Evolutionary conservation across 257 asterid species (phyloP).

Genomic region (Petunia axillaris): DNA sequence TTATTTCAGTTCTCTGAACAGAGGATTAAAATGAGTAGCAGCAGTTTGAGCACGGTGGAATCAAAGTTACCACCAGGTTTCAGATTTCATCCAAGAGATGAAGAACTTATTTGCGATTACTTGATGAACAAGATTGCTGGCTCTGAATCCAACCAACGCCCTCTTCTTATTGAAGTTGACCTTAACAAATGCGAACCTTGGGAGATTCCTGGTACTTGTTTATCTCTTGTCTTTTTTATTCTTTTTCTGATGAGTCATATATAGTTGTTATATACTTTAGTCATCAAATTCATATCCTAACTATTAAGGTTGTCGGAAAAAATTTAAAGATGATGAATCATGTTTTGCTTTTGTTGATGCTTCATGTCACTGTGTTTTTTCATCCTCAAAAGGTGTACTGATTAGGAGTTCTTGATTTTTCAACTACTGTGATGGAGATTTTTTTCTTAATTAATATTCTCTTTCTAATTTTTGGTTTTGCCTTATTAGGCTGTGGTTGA

Average conservation of each 20-base stretch:
- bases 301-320: not conserved
- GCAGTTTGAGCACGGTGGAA: conserved; percentile 66
- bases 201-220: conserved; percentile 80
- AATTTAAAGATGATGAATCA: too few relatives aligned
- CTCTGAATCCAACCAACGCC: conserved; percentile 35
- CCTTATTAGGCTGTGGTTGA: not conserved
- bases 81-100: conserved; percentile 84
- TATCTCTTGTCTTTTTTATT: not conserved
- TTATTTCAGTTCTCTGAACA: not conserved
- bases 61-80: conserved; percentile 90
- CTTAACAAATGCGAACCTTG: conserved; percentile 92
- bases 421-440: not conserved
- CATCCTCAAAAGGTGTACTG: not conserved
- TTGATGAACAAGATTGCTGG: conserved; percentile 60
- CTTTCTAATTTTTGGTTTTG: not conserved
- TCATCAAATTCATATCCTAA: not conserved
- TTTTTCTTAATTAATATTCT: not conserved
- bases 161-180: conserved; percentile 73
- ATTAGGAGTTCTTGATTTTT: not conserved
- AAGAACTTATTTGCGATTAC: conserved; percentile 82
- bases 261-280: not conserved
- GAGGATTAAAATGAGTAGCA: conserved; percentile 50
- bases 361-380: not conserved
- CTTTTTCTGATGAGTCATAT: not conserved
- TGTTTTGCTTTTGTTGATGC: too few relatives aligned